Evolutionary conservation across 75 land plant species (phyloP).

Genomic region (Selaginella moellendorffii): DNA sequence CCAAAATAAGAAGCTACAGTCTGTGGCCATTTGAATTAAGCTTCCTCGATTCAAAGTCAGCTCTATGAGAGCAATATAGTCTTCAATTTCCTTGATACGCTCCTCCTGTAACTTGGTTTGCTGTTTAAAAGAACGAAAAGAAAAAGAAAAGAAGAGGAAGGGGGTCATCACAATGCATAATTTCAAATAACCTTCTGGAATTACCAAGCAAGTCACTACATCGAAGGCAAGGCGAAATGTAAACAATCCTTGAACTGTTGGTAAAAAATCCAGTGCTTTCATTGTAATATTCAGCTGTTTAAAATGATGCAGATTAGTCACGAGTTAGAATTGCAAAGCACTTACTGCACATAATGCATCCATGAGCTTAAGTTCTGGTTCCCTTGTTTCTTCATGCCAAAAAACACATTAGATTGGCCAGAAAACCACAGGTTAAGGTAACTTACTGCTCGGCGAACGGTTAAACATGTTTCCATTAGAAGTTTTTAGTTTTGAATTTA

Average conservation of each 20-base stretch:
- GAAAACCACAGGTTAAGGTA: no score
- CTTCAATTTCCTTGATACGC: background rate
- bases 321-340: no score
- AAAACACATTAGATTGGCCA: no score
- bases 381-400: background rate
- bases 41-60: slow-evolving; percentile 17
- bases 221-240: background rate
- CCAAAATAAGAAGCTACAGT: slow-evolving; percentile 42
- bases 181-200: no score
- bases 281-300: background rate
- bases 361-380: background rate
- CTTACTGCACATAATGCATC: background rate
- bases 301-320: no score
- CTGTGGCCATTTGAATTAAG: slow-evolving; percentile 20
- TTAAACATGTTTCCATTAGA: background rate
- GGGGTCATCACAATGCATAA: no score
- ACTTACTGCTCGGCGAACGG: background rate
- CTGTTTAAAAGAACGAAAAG: no score
- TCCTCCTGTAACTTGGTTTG: background rate
- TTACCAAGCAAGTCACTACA: background rate
- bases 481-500: background rate
- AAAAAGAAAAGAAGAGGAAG: no score
- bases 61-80: slow-evolving; percentile 15
- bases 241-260: background rate
- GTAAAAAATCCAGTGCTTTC: background rate